phyloP scores from a whole-genome alignment of 225 moss, liverwort and hornwort genomes.

The Polytrichum commune region DNA sequence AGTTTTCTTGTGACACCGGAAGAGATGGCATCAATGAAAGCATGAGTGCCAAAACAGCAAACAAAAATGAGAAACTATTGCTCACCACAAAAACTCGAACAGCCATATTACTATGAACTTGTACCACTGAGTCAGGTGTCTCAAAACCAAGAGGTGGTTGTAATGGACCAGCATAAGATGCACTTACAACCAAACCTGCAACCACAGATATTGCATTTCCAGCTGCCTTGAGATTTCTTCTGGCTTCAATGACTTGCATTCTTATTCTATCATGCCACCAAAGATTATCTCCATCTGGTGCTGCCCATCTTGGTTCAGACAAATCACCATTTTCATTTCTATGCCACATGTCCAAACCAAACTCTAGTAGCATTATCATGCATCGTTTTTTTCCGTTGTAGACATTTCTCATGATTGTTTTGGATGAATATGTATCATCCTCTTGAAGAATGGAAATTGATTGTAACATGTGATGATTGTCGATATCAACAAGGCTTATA shows the following conservation, averaged over 20 bases:
- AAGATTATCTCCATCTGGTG: slow-evolving; percentile 18
- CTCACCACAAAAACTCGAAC: too few species aligned
- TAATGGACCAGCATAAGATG: slow-evolving; percentile 35
- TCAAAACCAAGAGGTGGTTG: slow-evolving; percentile 33
- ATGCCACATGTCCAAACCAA: slow-evolving; percentile 23
- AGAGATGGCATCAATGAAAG: too few species aligned
- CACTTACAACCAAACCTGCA: slow-evolving; percentile 27
- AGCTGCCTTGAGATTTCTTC: slow-evolving; percentile 8
- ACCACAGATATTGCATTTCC: slow-evolving; percentile 22
- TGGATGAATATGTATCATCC: too few species aligned
- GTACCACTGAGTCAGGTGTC: too few species aligned
- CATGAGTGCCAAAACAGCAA: too few species aligned
- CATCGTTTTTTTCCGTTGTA: slow-evolving; percentile 4
- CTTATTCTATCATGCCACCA: slow-evolving; percentile 46
- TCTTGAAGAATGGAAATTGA: too few species aligned
- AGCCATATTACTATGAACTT: too few species aligned
- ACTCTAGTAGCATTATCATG: slow-evolving; percentile 36
- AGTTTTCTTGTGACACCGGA: too few species aligned
- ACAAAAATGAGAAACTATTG: too few species aligned
- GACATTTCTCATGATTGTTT: too few species aligned
- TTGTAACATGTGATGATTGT: too few species aligned
- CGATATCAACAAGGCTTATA: too few species aligned
- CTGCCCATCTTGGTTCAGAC: neutral
- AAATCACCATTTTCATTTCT: slow-evolving; percentile 14
- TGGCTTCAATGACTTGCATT: slow-evolving; percentile 11